phyloP scores from a whole-genome alignment of 148 eudicot species.

The Linanthus parryae region DNA sequence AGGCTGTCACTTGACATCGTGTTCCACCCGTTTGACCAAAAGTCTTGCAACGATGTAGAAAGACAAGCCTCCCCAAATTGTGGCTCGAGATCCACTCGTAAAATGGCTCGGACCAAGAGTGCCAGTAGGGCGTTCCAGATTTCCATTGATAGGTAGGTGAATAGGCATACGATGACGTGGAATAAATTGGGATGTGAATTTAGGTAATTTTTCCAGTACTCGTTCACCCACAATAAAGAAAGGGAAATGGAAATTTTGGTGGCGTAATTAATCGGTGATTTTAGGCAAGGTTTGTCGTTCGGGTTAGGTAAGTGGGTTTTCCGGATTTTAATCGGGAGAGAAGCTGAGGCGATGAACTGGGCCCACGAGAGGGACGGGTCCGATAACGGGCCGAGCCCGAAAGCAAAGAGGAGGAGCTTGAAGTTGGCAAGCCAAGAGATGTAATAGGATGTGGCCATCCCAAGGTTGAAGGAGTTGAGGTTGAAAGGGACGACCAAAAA shows the following conservation, averaged over 20 bases:
- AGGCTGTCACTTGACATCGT: not conserved
- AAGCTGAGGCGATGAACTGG: conserved; percentile 14
- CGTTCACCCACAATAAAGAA: conserved; percentile 4
- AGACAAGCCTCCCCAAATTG: conserved; percentile 43
- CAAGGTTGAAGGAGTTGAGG: conserved; percentile 25
- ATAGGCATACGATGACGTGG: conserved; percentile 3
- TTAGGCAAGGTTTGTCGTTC: not conserved
- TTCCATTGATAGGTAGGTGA: conserved; percentile 24
- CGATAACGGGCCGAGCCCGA: conserved; percentile 19
- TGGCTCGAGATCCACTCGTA: conserved; percentile 21
- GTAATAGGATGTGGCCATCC: conserved; percentile 22
- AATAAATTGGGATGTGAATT: conserved; percentile 3
- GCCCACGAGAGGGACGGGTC: conserved; percentile 4
- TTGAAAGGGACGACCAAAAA: conserved; percentile 25
- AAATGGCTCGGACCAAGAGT: conserved; percentile 8
- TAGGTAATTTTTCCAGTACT: conserved; percentile 1
- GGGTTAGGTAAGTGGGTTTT: not conserved
- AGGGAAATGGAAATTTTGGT: conserved; percentile 1
- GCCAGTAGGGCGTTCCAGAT: conserved; percentile 8
- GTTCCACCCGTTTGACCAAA: not conserved
- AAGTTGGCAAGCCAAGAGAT: conserved; percentile 32
- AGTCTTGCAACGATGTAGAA: conserved; percentile 30
- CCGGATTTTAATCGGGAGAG: conserved; percentile 20
- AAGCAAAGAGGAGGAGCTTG: conserved; percentile 28
- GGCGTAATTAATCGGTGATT: conserved; percentile 5